Percentiles rank a stretch among this genome's conserved stretches.
Evolutionary conservation across 805 yeast genomes (phyloP).

Genomic region (Zygoascus flipseniorum): DNA sequence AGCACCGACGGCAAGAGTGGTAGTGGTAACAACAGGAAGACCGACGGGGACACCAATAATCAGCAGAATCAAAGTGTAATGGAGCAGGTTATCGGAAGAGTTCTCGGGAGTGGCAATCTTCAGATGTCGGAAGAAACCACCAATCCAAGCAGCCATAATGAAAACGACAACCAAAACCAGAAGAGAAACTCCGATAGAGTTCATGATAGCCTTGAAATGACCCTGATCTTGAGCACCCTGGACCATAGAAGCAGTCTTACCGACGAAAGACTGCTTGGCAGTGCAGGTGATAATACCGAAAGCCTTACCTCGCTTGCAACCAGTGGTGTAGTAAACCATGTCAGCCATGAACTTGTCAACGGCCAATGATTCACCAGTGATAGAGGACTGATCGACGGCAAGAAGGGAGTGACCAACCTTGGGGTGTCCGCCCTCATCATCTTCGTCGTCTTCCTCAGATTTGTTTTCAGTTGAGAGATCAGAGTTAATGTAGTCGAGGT

Average conservation of each 20-base stretch:
- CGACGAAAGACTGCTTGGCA: conserved; percentile 91
- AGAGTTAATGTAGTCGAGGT: conserved; percentile 32
- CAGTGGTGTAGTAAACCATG: conserved; percentile 84
- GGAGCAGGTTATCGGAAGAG: conserved; percentile 46
- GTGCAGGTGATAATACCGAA: conserved; percentile 89
- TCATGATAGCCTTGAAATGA: conserved; percentile 95
- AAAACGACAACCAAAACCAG: conserved; percentile 81
- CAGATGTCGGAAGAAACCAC: conserved; percentile 91
- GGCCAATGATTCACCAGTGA: conserved; percentile 96
- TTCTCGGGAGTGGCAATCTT: conserved; percentile 59
- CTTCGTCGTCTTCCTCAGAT: conserved; percentile 23
- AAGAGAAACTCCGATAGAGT: conserved; percentile 91
- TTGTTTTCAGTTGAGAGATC: conserved; percentile 23
- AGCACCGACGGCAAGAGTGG: conserved; percentile 99
- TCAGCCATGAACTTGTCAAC: conserved; percentile 92
- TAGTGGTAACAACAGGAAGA: conserved; percentile 96
- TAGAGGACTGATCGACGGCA: conserved; percentile 79
- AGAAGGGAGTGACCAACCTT: conserved; percentile 84
- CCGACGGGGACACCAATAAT: conserved; percentile 98
- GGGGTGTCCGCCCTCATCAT: conserved; percentile 41
- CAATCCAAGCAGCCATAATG: conserved; percentile 82
- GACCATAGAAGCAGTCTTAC: conserved; percentile 96
- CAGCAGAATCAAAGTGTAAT: conserved; percentile 90
- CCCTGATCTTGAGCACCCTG: conserved; percentile 95
- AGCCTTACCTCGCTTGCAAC: conserved; percentile 94